Base-by-base conservation (phyloP, 371 early-diverging fungal species). In the Lichtheimia corymbifera region DNA sequence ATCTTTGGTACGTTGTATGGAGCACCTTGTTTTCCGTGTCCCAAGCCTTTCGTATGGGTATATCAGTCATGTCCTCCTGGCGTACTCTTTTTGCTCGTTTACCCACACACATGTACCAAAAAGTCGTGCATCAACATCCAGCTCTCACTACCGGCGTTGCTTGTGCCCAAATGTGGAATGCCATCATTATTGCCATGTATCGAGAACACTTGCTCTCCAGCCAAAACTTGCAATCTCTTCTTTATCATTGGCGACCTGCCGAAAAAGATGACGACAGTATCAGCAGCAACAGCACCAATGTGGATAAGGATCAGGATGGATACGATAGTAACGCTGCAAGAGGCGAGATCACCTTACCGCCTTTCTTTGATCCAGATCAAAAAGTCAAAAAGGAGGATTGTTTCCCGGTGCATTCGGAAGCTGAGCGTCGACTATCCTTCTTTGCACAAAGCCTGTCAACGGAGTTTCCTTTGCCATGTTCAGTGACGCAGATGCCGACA, bases 1-100 rank as follows among this genome's bases (percentile, higher is more conserved):
- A 94, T 61, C 80, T 95, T 50, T 95, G 96, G 96, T 95, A 92
- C 67, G 90, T 93, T 11, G 88, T 93, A 28, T 91, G 91, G 89
- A 92, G 83, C 70, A 88, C 90, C 2, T 69, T 91, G 35, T 91
- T 93, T 54, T 91, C 91, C 0, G 90, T 93, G 17, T 83, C 84
- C 12, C 88, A 88, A 53, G 85, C 93, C 0, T 89, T 95, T 65
- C 83, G 87, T 17, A 77, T 89, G 28, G 94, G 93, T 9, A 83
- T 92, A 24, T 93, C 93, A 2, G 87, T 93, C 65, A 89, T 92
- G 87, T 85, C 91, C 0, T 92, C 94, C 1, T 93, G 93, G 94
- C 77, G 87, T 53, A 90, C 89, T 51, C 80, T 92, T 65, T 94
- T 93, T 68, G 76, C 88, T 12, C 85, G 89, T 3, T 65, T 94